Percentiles rank a stretch among this genome's conserved stretches.
phyloP scores from a whole-genome alignment of 768 basidiomycete species.

The Lactifluus rugatus region DNA sequence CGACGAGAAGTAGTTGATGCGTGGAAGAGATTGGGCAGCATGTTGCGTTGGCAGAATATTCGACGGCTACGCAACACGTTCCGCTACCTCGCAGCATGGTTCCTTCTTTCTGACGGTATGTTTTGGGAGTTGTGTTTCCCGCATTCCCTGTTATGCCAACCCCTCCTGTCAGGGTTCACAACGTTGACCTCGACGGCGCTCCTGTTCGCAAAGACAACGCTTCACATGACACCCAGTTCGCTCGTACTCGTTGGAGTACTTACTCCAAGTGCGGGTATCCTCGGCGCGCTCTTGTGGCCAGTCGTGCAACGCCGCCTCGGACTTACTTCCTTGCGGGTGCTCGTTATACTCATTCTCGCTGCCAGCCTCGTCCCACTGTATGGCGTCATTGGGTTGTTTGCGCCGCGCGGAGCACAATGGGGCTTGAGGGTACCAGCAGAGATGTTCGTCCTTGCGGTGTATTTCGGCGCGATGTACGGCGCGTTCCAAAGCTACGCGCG shows the following conservation, averaged over 20 bases:
- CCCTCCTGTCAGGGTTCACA: slow-evolving; percentile 56
- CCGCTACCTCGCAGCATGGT: slow-evolving; percentile 87
- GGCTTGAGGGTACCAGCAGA: slow-evolving; percentile 71
- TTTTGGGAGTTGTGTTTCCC: neutral
- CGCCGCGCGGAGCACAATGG: slow-evolving; percentile 36
- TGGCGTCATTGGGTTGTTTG: slow-evolving; percentile 75
- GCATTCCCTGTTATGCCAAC: neutral
- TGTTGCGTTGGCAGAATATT: slow-evolving; percentile 68
- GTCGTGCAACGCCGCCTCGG: slow-evolving; percentile 50
- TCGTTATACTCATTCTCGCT: slow-evolving; percentile 57
- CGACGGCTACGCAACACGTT: slow-evolving; percentile 74
- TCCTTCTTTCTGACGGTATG: slow-evolving; percentile 83
- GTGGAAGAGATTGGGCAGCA: slow-evolving; percentile 67
- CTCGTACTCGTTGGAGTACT: slow-evolving; percentile 74
- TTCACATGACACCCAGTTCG: slow-evolving; percentile 69
- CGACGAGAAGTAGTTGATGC: slow-evolving; percentile 48
- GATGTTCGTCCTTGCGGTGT: slow-evolving; percentile 76
- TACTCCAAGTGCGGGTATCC: slow-evolving; percentile 68
- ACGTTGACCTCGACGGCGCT: slow-evolving; percentile 89
- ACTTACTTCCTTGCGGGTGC: slow-evolving; percentile 58
- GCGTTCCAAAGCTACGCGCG: slow-evolving; percentile 88
- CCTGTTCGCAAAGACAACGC: slow-evolving; percentile 82
- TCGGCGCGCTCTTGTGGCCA: slow-evolving; percentile 81
- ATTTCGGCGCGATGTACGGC: slow-evolving; percentile 74
- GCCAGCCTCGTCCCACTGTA: slow-evolving; percentile 66